These are phyloP conservation scores for Cinchona pubescens DNA, from an alignment of 257 asterid genomes.

Conservation along the genomic window DNA sequence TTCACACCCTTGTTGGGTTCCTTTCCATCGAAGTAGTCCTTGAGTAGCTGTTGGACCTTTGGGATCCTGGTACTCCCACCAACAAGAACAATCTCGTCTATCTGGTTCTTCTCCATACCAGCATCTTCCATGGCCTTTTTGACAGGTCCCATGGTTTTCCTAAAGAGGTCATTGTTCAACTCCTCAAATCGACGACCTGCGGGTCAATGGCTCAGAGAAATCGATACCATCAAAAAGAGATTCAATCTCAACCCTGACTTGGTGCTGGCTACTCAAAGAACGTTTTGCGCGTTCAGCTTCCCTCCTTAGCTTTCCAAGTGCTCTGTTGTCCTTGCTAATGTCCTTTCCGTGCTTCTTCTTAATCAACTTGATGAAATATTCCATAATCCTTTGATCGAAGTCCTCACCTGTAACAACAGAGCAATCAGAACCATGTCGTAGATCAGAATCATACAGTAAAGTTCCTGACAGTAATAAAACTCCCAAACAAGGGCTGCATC, in stretches of 20 bases:
- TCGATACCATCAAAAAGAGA: conserved; percentile 89
- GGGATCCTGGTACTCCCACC: conserved; percentile 99
- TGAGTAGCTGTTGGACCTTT: conserved; percentile 83
- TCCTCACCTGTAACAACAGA: conserved; percentile 71
- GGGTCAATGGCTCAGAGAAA: conserved; percentile 93
- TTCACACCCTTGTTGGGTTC: conserved; percentile 96
- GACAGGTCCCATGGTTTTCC: conserved; percentile 97
- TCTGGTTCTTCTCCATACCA: conserved; percentile 69
- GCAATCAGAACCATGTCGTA: not conserved
- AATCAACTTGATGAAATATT: conserved; percentile 88
- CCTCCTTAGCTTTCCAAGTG: conserved; percentile 92
- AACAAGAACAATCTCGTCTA: conserved; percentile 90
- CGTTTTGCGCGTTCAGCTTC: conserved; percentile 94
- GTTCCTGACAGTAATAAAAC: not conserved
- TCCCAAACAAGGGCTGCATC: not conserved
- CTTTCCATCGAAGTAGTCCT: conserved; percentile 86
- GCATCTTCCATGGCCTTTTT: conserved; percentile 99
- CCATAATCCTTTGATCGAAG: conserved; percentile 95
- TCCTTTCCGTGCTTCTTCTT: conserved; percentile 96
- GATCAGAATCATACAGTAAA: not conserved
- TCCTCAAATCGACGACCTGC: conserved; percentile 97
- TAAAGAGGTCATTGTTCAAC: conserved; percentile 85
- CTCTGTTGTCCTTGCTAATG: conserved; percentile 95
- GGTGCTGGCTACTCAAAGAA: conserved; percentile 96
- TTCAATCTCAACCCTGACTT: conserved; percentile 92